Evolutionary conservation across 2,329 filamentous ascomycete species (phyloP), one percentile per base, ranked within the genome.

Genomic region (Cladorrhinum sp.): DNA sequence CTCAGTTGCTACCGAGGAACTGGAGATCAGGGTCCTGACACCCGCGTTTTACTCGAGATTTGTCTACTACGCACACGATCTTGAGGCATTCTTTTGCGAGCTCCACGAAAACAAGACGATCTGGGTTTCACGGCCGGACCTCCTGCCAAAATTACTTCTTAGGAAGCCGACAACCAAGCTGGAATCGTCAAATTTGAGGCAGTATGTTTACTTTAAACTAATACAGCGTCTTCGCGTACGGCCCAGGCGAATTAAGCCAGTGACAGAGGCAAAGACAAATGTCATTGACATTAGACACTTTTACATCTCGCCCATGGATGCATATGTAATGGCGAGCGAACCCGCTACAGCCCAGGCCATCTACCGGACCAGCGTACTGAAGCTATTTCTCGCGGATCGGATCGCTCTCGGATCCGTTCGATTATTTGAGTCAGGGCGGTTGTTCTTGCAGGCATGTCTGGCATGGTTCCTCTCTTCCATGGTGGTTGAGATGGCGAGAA

Each of bases 21-120:
- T 89, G 5, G 81, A 83, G 49, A 74, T 90, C 53, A 81, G 80
- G 57, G 75, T 90, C 3, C 71, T 88, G 20, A 87, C 85, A 0
- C 87, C 88, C 0, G 77, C 75, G 0, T 91, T 91, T 69, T 91
- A 91, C 74, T 80, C 82, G 12, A 81, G 86, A 26, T 86, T 90
- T 53, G 78, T 86, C 0, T 79, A 83, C 64, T 89, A 90, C 68
- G 77, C 82, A 0, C 79, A 87, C 67, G 82, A 84, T 21, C 78
- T 84, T 18, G 84, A 88, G 66, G 86, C 84, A 0, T 75, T 90
- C 28, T 83, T 86, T 59, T 79, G 80, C 61, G 86, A 90, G 69
- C 70, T 84, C 68, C 71, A 82, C 50, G 84, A 86, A 61, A 87
- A 80, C 64, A 75, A 77, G 42, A 90, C 86, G 0, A 70, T 88